A percentile compares a stretch with the other conserved stretches of the same genome.
Evolutionary conservation across 768 basidiomycete species (phyloP).

Genomic region (Russula abietina): DNA sequence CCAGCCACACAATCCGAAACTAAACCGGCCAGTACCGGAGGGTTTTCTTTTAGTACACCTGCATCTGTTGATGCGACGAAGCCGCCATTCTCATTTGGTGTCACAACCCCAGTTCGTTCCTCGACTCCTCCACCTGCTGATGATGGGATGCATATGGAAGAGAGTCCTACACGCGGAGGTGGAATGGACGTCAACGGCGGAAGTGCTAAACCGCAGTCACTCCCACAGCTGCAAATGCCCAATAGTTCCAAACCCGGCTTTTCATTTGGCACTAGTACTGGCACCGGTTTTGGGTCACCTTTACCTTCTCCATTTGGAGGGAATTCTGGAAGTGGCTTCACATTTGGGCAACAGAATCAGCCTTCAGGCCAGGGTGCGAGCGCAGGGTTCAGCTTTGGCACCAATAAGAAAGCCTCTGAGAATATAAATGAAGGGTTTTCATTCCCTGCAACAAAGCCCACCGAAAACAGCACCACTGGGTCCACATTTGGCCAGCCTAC

Average conservation of each 20-base stretch:
- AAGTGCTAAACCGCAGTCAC: slow-evolving; percentile 19
- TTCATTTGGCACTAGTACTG: slow-evolving; percentile 12
- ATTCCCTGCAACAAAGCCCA: slow-evolving; percentile 18
- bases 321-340: slow-evolving; percentile 30
- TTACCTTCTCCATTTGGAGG: slow-evolving; percentile 20
- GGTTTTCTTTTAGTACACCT: slow-evolving; percentile 47
- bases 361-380: slow-evolving; percentile 30
- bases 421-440: slow-evolving; percentile 36
- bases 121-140: slow-evolving; percentile 61
- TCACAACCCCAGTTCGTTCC: slow-evolving; percentile 40
- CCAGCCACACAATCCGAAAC: slow-evolving; percentile 27
- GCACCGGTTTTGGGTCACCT: slow-evolving; percentile 12
- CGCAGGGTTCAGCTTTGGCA: slow-evolving; percentile 43
- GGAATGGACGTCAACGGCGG: slow-evolving; percentile 39
- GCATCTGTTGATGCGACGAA: slow-evolving; percentile 25
- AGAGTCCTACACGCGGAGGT: slow-evolving; percentile 56
- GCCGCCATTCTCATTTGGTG: slow-evolving; percentile 53
- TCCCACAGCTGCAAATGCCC: slow-evolving; percentile 21
- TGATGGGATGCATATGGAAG: slow-evolving; percentile 73
- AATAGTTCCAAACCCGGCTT: slow-evolving; percentile 15
- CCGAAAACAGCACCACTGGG: slow-evolving; percentile 10
- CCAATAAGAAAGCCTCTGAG: slow-evolving; percentile 30
- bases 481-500: slow-evolving; percentile 14
- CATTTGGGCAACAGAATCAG: slow-evolving; percentile 38
- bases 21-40: slow-evolving; percentile 4